These are phyloP conservation scores for Gamarada debralockiae DNA, from an alignment of 495 filamentous ascomycete species.

Conservation along the genomic window DNA sequence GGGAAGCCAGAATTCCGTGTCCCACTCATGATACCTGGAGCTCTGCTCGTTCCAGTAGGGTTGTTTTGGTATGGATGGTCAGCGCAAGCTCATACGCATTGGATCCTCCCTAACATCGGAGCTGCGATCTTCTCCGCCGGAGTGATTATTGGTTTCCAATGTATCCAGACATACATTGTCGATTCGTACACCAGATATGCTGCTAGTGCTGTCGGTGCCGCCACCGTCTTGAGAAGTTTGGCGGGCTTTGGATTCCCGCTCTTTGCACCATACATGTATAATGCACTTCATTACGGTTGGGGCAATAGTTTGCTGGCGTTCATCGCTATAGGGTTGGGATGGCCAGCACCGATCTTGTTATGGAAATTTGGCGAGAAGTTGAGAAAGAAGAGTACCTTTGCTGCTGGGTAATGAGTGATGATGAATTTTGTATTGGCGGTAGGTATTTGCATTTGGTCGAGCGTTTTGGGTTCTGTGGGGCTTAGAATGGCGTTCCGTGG, in stretches of 20 bases:
- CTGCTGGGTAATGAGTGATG: constrained; percentile 42
- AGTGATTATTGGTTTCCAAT: constrained; percentile 64
- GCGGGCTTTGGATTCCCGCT: constrained; percentile 76
- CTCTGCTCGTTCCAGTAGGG: constrained; percentile 57
- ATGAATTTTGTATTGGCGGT: too few species aligned
- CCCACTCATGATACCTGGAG: constrained; percentile 58
- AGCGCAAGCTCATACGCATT: constrained; percentile 58
- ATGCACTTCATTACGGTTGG: constrained; percentile 51
- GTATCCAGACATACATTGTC: constrained; percentile 73
- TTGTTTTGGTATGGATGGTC: constrained; percentile 74
- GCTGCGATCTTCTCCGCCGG: constrained; percentile 55
- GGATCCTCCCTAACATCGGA: constrained; percentile 74
- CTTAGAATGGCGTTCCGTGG: too few species aligned
- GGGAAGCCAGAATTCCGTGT: constrained; percentile 69
- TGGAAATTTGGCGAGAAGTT: constrained; percentile 44
- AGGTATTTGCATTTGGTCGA: too few species aligned
- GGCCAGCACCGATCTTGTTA: constrained; percentile 47
- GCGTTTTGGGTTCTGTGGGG: too few species aligned
- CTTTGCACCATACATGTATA: constrained; percentile 67
- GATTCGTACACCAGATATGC: constrained; percentile 74
- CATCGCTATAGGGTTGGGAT: constrained; percentile 43
- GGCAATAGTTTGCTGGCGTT: constrained; percentile 53
- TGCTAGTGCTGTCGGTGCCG: constrained; percentile 67
- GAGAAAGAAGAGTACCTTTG: constrained; percentile 59
- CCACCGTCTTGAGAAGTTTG: constrained; percentile 61